Conservation (phyloP, 2,329 filamentous ascomycete species). For the Colletotrichum tanaceti region DNA sequence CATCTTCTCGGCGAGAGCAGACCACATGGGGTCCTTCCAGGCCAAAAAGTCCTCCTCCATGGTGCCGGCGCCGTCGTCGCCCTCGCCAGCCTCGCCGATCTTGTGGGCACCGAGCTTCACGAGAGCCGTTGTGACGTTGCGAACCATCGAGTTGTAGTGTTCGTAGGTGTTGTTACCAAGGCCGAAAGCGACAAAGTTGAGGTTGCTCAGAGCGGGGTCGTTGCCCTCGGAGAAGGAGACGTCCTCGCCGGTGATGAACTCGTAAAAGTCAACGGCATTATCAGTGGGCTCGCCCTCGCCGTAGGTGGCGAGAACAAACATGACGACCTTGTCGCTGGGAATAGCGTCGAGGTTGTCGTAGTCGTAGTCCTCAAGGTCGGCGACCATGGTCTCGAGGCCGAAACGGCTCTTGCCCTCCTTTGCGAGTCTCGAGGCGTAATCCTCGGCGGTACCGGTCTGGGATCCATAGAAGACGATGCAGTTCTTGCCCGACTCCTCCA, state of each 20-base stretch:
- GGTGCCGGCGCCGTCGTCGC: constrained; percentile 96
- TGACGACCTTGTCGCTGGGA: constrained; percentile 88
- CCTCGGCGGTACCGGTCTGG: constrained; percentile 97
- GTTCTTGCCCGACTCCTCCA: constrained; percentile 96
- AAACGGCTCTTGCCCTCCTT: constrained; percentile 98
- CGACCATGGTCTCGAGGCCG: constrained; percentile 97
- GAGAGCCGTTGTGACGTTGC: constrained; percentile 85
- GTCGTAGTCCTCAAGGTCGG: constrained; percentile 97
- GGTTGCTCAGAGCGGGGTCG: constrained; percentile 80
- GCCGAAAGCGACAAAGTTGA: constrained; percentile 95
- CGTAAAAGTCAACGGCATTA: constrained; percentile 98
- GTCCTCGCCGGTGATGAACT: constrained; percentile 89
- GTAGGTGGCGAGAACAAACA: constrained; percentile 97
- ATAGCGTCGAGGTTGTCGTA: constrained; percentile 92
- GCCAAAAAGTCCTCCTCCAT: constrained; percentile 99
- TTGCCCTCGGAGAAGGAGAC: constrained; percentile 80
- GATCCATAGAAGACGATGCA: constrained; percentile 99
- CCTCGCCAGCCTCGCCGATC: constrained; percentile 90
- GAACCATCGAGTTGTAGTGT: constrained; percentile 99
- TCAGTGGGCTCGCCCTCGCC: constrained; percentile 98
- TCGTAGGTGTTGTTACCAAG: constrained; percentile 99
- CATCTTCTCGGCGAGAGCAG: constrained; percentile 83
- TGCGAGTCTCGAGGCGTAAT: constrained; percentile 94
- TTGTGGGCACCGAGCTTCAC: constrained; percentile 84
- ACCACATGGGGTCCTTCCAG: constrained; percentile 99